Base-by-base conservation (phyloP, 495 filamentous ascomycete species). In the Trichoderma virens region DNA sequence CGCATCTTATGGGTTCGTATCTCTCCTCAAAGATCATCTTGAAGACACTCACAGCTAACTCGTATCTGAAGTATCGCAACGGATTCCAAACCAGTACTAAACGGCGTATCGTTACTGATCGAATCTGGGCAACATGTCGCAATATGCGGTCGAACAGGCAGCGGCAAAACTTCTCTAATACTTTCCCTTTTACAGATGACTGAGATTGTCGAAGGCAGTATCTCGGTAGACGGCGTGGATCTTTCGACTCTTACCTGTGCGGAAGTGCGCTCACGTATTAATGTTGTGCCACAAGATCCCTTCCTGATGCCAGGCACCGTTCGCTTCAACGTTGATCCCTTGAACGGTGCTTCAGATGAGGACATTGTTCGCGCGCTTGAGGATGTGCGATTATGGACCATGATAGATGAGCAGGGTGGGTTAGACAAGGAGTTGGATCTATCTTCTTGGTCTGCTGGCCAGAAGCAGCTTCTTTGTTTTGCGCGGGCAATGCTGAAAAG, bases 381-480 rank as follows among this genome's bases (percentile, higher is more conserved):
- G 27, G 67, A 65, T n/a, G 74, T 78, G 23, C 69, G 71, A 38
- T 67, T 81, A 5, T 75, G 74, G 75, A 64, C 73, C 11, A 27
- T 74, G 18, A 66, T 82, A 38, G 41, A 71, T 30, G 67, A 63
- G 18, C 72, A 75, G 54, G 76, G 75, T 20, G 76, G 78, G 0
- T 62, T 79, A 1, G 73, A 79, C 60, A 62, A 62, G 4, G 66
- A 72, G 0, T 61, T 79, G 34, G 69, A 75, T 7, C 67, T 67
- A 13, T 67, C 73, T 5, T 65, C 73, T 13, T 70, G 82, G 31
- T 78, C 73, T 2, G 75, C 77, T 32, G 80, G 80, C 5, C 74
- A 83, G 64, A 70, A 70, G 32, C 79, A 81, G 69, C 68, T 82
- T 0, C 76, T 82, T 64, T 77, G 76, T 62, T 70, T 83, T 0